Evolutionary conservation across 257 asterid species (phyloP), one percentile per base, ranked within the genome.

Genomic region (Scutellaria galericulata): DNA sequence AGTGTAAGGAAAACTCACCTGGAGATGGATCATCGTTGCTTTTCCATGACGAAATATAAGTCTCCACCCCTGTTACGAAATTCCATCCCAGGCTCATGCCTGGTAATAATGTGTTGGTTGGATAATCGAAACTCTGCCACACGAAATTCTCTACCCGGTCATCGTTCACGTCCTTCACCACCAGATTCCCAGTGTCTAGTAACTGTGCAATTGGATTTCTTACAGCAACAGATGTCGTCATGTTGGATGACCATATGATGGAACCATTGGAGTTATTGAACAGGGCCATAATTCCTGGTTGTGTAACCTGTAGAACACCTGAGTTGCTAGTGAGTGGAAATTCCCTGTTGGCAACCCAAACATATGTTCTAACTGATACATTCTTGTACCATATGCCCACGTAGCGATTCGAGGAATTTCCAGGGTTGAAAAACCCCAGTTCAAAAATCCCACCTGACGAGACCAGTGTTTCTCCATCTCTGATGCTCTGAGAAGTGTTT

Each of bases 51-150:
- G 73, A 7, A 2, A 35, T 0, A 37, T 35, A 56, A 11, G 54
- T 57, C 39, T 74, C 78, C 11, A 66, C 61, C 3, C 73, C 39
- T 4, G 68, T 55, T 0, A 18, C 62, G 3, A 7, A 47, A 14
- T 74, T 18, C 73, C 68, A 56, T 12, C 78, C 78, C 0, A 55
- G 2, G 6, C 68, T 35, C 39, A 69, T 69, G 37, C 62, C 73
- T 3, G 78, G 54, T 13, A 71, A 39, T 2, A 13, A 5, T 6
- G 68, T 71, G 66, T 71, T 60, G 7, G 42, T 9, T 12, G 75
- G 75, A 24, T 46, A 3, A 15, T 51, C 62, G 45, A 48, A 66
- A 45, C 60, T 66, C 60, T 66, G 71, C 71, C 71, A 48, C 5
- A 66, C 15, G 71, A n/a, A 47, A 50, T 70, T 40, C 18, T 54